Percentiles rank a stretch among this genome's conserved stretches.
phyloP scores from a whole-genome alignment of 1,284 basidiomycete species.

The Ceratobasidium sp. region DNA sequence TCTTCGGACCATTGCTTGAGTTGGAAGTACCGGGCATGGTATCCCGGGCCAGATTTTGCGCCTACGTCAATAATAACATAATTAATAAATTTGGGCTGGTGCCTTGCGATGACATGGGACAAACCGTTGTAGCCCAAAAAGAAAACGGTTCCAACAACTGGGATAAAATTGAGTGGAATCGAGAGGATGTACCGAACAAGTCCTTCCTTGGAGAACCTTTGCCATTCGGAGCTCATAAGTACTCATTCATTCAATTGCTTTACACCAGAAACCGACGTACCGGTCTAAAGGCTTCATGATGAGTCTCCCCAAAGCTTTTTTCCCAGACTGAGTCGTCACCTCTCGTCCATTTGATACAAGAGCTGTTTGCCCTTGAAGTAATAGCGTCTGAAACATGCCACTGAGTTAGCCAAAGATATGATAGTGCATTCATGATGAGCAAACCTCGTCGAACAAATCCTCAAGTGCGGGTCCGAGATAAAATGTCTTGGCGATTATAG shows the following conservation, averaged over 20 bases:
- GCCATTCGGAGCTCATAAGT: too few species aligned
- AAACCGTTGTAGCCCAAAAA: constrained; percentile 61
- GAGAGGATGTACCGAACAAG: constrained; percentile 65
- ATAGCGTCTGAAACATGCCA: constrained; percentile 53
- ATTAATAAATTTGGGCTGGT: too few species aligned
- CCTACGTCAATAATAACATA: constrained; percentile 48
- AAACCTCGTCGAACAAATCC: constrained; percentile 64
- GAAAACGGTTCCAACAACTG: constrained; percentile 74
- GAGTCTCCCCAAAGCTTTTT: constrained; percentile 59
- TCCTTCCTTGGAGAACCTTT: constrained; percentile 54
- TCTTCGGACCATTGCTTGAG: constrained; percentile 67
- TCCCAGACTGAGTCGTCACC: constrained; percentile 55
- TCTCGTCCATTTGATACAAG: constrained; percentile 60
- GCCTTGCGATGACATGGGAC: too few species aligned
- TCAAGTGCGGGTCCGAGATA: constrained; percentile 64
- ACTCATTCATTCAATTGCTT: neutral
- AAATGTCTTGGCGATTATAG: constrained; percentile 65
- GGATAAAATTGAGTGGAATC: constrained; percentile 76
- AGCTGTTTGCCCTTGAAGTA: constrained; percentile 61
- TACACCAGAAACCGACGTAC: constrained; percentile 49
- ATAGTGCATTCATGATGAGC: neutral
- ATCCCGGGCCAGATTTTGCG: constrained; percentile 69
- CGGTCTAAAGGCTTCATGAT: constrained; percentile 59
- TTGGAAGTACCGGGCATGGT: constrained; percentile 78
- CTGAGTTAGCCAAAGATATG: neutral